phyloP scores from a whole-genome alignment of 2,329 filamentous ascomycete genomes.

The Penicillium sp. region DNA sequence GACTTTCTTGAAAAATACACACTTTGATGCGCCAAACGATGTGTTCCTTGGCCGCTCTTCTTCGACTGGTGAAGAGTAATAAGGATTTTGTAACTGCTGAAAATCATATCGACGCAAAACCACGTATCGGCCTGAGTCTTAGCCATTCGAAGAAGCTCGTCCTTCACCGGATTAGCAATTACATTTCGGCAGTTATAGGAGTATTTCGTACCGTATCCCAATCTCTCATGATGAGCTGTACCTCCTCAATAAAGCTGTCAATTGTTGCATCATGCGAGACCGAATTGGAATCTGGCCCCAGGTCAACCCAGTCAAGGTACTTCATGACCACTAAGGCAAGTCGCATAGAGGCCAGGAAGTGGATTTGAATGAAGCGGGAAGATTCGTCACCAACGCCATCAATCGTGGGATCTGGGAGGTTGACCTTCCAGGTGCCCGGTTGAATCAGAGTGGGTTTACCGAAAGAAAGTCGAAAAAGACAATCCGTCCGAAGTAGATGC shows the following conservation, averaged over 20 bases:
- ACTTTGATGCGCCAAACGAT: neutral
- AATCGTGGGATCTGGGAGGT: slow-evolving; percentile 1
- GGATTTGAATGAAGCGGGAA: neutral
- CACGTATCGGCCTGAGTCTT: neutral
- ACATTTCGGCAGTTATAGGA: neutral
- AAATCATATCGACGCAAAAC: neutral
- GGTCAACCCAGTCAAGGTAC: slow-evolving; percentile 1
- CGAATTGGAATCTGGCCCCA: neutral
- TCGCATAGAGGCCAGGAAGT: slow-evolving; percentile 5
- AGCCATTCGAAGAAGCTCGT: neutral
- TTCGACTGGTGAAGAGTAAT: slow-evolving; percentile 2
- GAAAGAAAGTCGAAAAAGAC: neutral
- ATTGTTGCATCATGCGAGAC: neutral
- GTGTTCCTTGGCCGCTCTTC: neutral
- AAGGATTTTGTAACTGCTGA: neutral
- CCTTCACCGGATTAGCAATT: neutral
- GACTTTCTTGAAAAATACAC: neutral
- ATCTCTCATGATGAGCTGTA: neutral
- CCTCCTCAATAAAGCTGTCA: neutral
- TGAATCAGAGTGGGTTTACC: neutral
- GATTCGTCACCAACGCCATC: neutral
- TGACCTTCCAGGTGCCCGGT: neutral
- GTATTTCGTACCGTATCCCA: neutral
- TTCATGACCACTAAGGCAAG: neutral
- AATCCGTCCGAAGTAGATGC: neutral